Conservation (phyloP, 768 basidiomycete genomes). For the Amanita subjunquillea region DNA sequence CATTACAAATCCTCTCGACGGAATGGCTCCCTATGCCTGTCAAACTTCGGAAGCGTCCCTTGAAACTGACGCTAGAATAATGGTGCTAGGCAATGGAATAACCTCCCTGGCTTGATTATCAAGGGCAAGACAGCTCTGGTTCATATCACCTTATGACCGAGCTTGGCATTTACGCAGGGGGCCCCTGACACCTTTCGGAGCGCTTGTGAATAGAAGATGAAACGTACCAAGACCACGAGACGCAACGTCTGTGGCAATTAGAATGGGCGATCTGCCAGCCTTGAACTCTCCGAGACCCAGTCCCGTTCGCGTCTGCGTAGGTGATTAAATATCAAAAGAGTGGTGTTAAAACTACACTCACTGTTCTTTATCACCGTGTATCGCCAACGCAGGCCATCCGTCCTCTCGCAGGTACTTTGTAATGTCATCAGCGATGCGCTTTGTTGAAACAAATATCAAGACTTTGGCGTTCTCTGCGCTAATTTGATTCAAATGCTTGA, state of each 20-base stretch:
- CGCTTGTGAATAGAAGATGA: conserved; percentile 34
- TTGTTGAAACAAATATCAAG: conserved; percentile 96
- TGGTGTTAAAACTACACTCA: conserved; percentile 26
- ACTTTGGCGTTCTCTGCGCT: conserved; percentile 97
- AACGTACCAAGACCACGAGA: conserved; percentile 99
- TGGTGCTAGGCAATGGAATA: conserved; percentile 3
- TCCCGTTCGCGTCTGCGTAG: conserved; percentile 82
- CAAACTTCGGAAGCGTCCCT: conserved; percentile 29
- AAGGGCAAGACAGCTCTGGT: conserved; percentile 11
- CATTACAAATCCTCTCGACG: conserved; percentile 22
- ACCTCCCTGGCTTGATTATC: conserved; percentile 14
- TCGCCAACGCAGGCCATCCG: conserved; percentile 99
- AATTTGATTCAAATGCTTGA: conserved; percentile 96
- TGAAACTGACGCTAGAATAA: conserved; percentile 8
- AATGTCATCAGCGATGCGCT: conserved; percentile 95
- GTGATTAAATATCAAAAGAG: not conserved
- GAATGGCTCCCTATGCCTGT: conserved; percentile 24
- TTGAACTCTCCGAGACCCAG: conserved; percentile 99
- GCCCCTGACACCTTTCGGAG: conserved; percentile 20
- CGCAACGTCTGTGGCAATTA: conserved; percentile 98
- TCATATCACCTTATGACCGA: conserved; percentile 12
- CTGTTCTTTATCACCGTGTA: conserved; percentile 99
- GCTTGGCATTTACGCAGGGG: conserved; percentile 17
- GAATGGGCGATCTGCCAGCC: conserved; percentile 91
- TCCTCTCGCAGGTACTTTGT: conserved; percentile 97